phyloP scores from a whole-genome alignment of 2,329 filamentous ascomycete genomes.

The Sarocladiaceae sp. region DNA sequence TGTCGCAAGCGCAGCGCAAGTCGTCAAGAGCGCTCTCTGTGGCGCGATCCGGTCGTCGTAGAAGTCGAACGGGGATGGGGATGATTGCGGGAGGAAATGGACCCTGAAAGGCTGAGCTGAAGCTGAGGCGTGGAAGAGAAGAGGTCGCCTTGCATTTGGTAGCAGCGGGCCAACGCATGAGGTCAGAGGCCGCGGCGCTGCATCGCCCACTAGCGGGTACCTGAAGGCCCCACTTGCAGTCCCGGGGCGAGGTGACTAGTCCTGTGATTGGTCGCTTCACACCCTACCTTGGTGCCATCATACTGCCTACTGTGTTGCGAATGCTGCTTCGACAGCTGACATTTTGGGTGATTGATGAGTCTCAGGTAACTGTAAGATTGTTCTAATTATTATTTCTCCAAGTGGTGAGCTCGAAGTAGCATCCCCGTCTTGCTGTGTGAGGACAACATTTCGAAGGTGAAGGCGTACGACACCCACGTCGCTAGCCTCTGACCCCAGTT shows the following conservation, averaged over 20 bases:
- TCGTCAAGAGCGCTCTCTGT: not conserved
- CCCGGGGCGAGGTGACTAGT: not conserved
- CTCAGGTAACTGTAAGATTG: too few relatives aligned
- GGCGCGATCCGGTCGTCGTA: too few relatives aligned
- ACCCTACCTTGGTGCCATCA: not conserved
- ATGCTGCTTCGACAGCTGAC: too few relatives aligned
- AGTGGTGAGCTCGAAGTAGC: too few relatives aligned
- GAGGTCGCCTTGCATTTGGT: not conserved
- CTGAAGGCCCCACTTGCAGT: not conserved
- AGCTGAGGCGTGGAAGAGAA: constrained; percentile 2
- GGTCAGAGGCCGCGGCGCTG: constrained; percentile 3
- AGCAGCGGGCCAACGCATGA: constrained; percentile 2
- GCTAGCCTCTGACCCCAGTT: too few relatives aligned
- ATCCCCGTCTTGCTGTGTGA: too few relatives aligned
- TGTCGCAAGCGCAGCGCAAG: too few relatives aligned
- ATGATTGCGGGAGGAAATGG: not conserved
- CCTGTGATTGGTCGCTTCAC: not conserved
- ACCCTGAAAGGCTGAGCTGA: not conserved
- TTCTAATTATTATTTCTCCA: too few relatives aligned
- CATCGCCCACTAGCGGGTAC: constrained; percentile 1
- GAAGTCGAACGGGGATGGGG: too few relatives aligned
- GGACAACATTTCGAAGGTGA: too few relatives aligned
- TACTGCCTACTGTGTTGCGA: not conserved
- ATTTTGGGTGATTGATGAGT: too few relatives aligned
- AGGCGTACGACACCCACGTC: too few relatives aligned